A percentile compares a stretch with the other conserved stretches of the same genome.
Conservation (phyloP, 768 basidiomycete genomes). For the Hericium alpestre region DNA sequence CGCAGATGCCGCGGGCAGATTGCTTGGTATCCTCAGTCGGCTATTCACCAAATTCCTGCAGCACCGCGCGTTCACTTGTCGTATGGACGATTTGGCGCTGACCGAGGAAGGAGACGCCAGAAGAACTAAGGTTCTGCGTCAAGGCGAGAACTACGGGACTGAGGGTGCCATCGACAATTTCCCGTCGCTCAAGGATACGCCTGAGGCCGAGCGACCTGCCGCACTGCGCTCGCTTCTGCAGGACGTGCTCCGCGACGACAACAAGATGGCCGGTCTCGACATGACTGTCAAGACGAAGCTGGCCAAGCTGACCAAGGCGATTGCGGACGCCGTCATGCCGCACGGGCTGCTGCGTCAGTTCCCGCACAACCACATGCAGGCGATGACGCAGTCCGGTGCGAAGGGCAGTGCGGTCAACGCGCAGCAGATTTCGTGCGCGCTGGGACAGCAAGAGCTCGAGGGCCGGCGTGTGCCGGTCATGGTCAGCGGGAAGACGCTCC, state of each 20-base stretch:
- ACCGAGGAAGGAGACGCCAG: conserved; percentile 70
- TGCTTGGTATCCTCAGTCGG: conserved; percentile 87
- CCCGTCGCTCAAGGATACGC: conserved; percentile 51
- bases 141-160: conserved; percentile 65
- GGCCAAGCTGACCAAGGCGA: conserved; percentile 78
- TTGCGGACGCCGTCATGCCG: conserved; percentile 83
- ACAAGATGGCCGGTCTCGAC: conserved; percentile 95
- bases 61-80: conserved; percentile 93
- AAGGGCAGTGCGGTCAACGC: conserved; percentile 98
- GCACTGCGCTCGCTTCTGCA: conserved; percentile 64
- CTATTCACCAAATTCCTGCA: conserved; percentile 96
- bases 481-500: conserved; percentile 97
- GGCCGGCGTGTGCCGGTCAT: conserved; percentile 98
- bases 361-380: conserved; percentile 98
- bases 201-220: conserved; percentile 42
- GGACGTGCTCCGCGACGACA: conserved; percentile 89
- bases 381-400: conserved; percentile 96
- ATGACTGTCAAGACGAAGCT: conserved; percentile 81
- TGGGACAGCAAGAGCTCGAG: conserved; percentile 97
- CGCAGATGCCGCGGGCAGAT: conserved; percentile 74
- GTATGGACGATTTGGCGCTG: conserved; percentile 94
- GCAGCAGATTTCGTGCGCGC: conserved; percentile 92
- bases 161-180: conserved; percentile 87
- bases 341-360: conserved; percentile 82
- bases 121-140: conserved; percentile 56